These are phyloP conservation scores for Fusarium mundagurra DNA, from an alignment of 2,329 filamentous ascomycete species.

Conservation along the genomic window DNA sequence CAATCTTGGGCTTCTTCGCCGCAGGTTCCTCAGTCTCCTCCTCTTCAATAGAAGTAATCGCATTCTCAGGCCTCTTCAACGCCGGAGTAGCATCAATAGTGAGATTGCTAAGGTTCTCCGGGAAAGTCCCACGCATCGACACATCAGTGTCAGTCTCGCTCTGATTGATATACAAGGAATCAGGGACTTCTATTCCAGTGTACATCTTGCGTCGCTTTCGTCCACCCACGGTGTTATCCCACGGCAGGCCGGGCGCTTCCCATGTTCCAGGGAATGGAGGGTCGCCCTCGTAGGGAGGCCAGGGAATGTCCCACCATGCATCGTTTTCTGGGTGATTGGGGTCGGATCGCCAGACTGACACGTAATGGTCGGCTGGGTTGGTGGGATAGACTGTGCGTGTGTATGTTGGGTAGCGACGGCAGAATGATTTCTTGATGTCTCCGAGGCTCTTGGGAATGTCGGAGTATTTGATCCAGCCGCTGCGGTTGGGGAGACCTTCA, in stretches of 20 bases:
- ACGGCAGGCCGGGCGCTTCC: slow-evolving; percentile 18
- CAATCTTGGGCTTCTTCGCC: slow-evolving; percentile 25
- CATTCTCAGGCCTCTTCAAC: not conserved
- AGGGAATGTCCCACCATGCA: slow-evolving; percentile 40
- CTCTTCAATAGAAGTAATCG: not conserved
- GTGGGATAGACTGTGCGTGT: slow-evolving; percentile 45
- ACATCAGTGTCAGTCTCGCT: slow-evolving; percentile 37
- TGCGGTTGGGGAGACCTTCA: slow-evolving; percentile 45
- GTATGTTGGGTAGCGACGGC: slow-evolving; percentile 40
- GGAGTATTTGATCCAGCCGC: slow-evolving; percentile 44
- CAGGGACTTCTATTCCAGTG: slow-evolving; percentile 1
- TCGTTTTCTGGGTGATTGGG: slow-evolving; percentile 46
- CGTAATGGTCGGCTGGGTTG: slow-evolving; percentile 14
- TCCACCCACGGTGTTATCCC: not conserved
- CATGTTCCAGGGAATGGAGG: slow-evolving; percentile 38
- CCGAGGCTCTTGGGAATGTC: slow-evolving; percentile 28
- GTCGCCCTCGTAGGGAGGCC: slow-evolving; percentile 40
- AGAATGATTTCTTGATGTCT: slow-evolving; percentile 40
- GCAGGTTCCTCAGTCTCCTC: slow-evolving; percentile 1
- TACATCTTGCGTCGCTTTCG: not conserved
- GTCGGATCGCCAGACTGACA: slow-evolving; percentile 43
- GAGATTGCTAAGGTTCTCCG: slow-evolving; percentile 24
- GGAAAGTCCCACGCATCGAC: slow-evolving; percentile 23
- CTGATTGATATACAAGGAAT: slow-evolving; percentile 32
- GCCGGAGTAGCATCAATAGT: not conserved